Base-by-base conservation (phyloP, 192 early-diverging fungal genomes). In the Lunasporangiospora selenospora region DNA sequence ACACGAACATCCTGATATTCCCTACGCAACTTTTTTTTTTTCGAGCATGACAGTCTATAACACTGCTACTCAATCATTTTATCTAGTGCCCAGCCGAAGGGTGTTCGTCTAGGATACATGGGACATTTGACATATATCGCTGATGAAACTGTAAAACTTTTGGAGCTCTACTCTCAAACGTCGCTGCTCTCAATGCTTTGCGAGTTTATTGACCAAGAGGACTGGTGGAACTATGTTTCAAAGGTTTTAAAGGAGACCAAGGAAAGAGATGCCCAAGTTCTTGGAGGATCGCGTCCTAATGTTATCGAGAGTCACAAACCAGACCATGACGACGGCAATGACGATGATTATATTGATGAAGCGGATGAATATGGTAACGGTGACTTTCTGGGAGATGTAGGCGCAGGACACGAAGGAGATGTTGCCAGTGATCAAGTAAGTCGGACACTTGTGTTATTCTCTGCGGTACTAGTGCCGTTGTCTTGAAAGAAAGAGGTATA, bases 41-140 rank as follows among this genome's bases (percentile, higher is more conserved):
- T 33, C 0, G n/a, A n/a, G n/a, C n/a, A n/a, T n/a, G n/a, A n/a
- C n/a, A n/a, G n/a, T n/a, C n/a, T n/a, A n/a, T n/a, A n/a, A n/a
- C n/a, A n/a, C n/a, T n/a, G n/a, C n/a, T n/a, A n/a, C n/a, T n/a
- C n/a, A 42, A 26, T 32, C 24, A 1, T 26, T 34, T 60, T 40
- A 64, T 55, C 18, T 62, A 93, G 89, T 23, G 87, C 86, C 31
- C 78, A 92, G 65, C 90, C 93, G 12, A 94, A 95, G 38, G 96
- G 96, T 29, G 87, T 92, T 18, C 87, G 96, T 32, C 81, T 98
- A 27, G 98, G 96, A 7, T 98, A 93, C 73, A 99, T 99, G 98
- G 98, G 98, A 12, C 98, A 99, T 60, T 79, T 98, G 67, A 98
- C 95, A 0, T 95, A 95, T 48, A 97, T 99, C 51, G 88, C 96